phyloP scores from a whole-genome alignment of 441 rosid species.

The Populus hybrid region DNA sequence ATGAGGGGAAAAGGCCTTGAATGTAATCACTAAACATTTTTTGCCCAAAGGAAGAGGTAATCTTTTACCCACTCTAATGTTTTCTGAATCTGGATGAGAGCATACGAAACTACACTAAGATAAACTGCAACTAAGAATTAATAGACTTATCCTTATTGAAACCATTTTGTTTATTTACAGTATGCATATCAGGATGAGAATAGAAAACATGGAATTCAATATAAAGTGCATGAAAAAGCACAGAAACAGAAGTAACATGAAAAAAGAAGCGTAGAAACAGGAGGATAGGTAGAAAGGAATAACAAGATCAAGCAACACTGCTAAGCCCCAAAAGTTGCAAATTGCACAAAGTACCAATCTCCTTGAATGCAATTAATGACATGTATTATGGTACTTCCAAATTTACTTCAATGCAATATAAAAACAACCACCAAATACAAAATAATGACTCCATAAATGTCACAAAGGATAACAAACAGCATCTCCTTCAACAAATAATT shows the following conservation, averaged over 20 bases:
- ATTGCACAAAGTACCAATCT: background rate
- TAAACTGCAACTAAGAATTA: background rate
- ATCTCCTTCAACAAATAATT: background rate
- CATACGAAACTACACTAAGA: background rate
- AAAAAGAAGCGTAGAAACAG: background rate
- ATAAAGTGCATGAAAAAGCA: background rate
- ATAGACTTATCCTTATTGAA: background rate
- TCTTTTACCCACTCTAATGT: background rate
- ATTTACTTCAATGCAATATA: background rate
- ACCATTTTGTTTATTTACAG: background rate
- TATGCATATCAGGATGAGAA: background rate
- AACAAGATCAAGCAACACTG: background rate
- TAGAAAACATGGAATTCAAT: background rate
- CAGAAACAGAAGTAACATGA: background rate
- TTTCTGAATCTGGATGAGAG: background rate
- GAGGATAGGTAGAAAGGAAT: background rate
- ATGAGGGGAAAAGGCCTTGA: background rate
- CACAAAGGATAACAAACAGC: background rate
- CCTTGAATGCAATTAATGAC: background rate
- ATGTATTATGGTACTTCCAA: background rate
- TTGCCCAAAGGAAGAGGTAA: background rate
- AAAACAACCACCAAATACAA: constrained; percentile 1
- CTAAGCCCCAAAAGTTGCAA: background rate
- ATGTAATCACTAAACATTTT: background rate
- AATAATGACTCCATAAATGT: background rate